Evolutionary conservation across 148 eudicot species (phyloP), one percentile per base, ranked within the genome.

Genomic region (Persicaria tinctoria): DNA sequence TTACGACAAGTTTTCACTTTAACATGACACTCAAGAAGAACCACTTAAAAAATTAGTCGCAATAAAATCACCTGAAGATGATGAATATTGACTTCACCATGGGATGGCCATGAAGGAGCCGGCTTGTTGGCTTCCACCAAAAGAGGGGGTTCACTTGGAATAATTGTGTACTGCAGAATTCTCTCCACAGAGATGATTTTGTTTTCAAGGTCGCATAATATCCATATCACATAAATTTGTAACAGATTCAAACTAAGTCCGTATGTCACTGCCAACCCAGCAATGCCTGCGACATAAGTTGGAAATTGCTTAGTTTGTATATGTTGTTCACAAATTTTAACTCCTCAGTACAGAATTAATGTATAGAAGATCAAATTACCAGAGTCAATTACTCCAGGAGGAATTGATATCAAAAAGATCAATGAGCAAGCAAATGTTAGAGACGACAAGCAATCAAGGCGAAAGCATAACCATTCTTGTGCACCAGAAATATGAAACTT

Each of bases 391-490:
- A 85, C 48, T 53, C 92, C 89, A 8, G 77, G 76, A 0, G 95
- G 92, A 73, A 86, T 45, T 41, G 81, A 83, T 57, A 90, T 76
- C 73, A 90, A 56, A 85, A 90, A 82, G 64, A 90, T 70, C 85
- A 90, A 74, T 20, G 86, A 81, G 48, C 80, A 84, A n/a, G 82
- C 80, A 80, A 90, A 90, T 46, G 86, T 84, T 5, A 86, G 45
- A 8, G 80, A 80, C 41, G 87, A 88, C 56, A 90, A 64, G 76
- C 86, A 54, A 74, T 86, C 92, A 77, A 86, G 73, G 41, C 92
- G 92, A 55, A 88, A 14, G 81, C 86, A 81, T 3, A 90, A 81
- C 95, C 94, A 90, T 62, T 88, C 85, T 90, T 82, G 84, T 14
- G 86, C 87, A 62, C 77, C 87, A 73, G 88, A 80, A 27, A 47